phyloP scores from a whole-genome alignment of 1,284 basidiomycete species.

The Phylloboletellus chloephorus region DNA sequence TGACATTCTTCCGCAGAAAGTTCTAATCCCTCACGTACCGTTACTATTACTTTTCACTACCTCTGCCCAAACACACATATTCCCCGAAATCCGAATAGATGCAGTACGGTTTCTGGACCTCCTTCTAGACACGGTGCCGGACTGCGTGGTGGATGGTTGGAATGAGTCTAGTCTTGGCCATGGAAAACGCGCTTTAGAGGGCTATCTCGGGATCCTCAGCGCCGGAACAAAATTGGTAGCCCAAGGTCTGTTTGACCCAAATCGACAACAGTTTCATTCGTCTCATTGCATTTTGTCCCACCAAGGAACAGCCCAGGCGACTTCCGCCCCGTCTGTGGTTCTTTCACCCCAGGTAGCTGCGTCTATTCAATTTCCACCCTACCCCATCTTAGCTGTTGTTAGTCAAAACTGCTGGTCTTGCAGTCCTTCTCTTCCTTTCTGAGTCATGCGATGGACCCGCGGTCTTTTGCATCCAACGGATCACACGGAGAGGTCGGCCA shows the following conservation, averaged over 20 bases:
- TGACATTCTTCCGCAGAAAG: constrained; percentile 42
- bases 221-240: constrained; percentile 54
- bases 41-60: constrained; percentile 79
- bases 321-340: constrained; percentile 58
- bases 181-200: constrained; percentile 63
- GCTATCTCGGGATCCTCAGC: constrained; percentile 70
- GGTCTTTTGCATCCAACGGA: constrained; percentile 8
- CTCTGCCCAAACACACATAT: constrained; percentile 92
- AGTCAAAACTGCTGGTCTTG: constrained; percentile 63
- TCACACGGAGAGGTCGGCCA: constrained; percentile 12
- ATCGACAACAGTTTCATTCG: not conserved
- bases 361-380: constrained; percentile 5
- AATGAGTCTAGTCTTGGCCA: constrained; percentile 43
- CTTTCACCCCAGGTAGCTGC: constrained; percentile 56
- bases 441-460: constrained; percentile 34
- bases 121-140: constrained; percentile 70
- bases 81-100: constrained; percentile 89
- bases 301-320: constrained; percentile 47
- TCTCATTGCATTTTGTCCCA: constrained; percentile 9
- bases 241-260: constrained; percentile 38
- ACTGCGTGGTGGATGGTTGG: constrained; percentile 68
- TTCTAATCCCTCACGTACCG: constrained; percentile 66
- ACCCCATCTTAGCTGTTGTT: constrained; percentile 7
- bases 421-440: constrained; percentile 60
- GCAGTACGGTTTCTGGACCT: constrained; percentile 80